Conservation (phyloP, 129 eudicot genomes). For the Cynara cardunculus region DNA sequence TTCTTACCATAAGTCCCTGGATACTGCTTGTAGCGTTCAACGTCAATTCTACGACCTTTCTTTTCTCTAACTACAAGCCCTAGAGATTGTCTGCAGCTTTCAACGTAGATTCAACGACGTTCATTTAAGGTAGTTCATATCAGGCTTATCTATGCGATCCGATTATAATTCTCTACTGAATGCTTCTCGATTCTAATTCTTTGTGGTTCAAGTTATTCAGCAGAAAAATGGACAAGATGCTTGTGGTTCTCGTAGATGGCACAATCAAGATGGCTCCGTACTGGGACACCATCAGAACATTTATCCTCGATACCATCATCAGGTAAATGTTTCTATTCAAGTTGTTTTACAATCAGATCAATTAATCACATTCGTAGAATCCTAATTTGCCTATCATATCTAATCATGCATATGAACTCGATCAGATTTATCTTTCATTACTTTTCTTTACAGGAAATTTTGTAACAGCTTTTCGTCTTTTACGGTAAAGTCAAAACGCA, state of each 20-base stretch:
- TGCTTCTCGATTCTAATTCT: background rate
- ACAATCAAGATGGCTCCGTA: conserved; percentile 4
- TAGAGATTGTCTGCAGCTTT: background rate
- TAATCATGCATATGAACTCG: background rate
- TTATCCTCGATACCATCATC: background rate
- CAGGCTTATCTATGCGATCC: background rate
- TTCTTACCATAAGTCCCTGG: background rate
- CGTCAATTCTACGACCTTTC: background rate
- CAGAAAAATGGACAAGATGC: background rate
- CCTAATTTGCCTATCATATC: background rate
- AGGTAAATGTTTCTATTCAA: background rate
- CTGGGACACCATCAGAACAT: background rate
- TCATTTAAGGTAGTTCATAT: background rate
- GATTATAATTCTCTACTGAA: background rate
- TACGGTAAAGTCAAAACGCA: background rate
- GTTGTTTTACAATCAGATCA: background rate
- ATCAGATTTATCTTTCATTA: background rate
- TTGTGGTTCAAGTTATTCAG: background rate
- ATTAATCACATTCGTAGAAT: background rate
- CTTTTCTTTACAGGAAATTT: background rate
- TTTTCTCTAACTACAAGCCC: background rate
- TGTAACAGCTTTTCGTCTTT: background rate
- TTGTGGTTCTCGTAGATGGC: conserved; percentile 5
- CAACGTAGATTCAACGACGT: background rate
- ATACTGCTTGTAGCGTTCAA: background rate